Percentiles rank a stretch among this genome's conserved stretches.
phyloP scores from a whole-genome alignment of 2,329 filamentous ascomycete genomes.

The Pezicula carpinea region DNA sequence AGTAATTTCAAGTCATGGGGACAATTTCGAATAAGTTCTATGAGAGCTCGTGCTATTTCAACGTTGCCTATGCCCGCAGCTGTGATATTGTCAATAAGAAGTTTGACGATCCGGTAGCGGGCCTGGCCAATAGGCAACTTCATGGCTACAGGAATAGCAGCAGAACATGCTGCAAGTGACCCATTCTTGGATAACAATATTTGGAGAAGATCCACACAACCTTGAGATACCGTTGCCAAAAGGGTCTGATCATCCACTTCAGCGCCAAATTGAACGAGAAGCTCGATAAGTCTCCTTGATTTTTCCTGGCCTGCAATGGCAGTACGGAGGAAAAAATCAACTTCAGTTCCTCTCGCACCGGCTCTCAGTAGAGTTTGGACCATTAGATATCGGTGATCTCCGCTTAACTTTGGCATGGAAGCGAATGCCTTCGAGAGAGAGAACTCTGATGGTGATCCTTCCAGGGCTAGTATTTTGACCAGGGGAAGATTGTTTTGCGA shows the following conservation, averaged over 20 bases:
- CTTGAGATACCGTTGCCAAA: constrained; percentile 7
- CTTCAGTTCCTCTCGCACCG: constrained; percentile 12
- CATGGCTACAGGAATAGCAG: constrained; percentile 45
- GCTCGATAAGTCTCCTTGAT: constrained; percentile 9
- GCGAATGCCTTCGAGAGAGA: constrained; percentile 11
- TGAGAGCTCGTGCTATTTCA: constrained; percentile 39
- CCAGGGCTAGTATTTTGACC: constrained; percentile 8
- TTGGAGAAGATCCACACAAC: constrained; percentile 4
- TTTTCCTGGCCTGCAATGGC: constrained; percentile 2
- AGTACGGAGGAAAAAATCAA: constrained; percentile 8
- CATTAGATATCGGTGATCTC: constrained; percentile 6
- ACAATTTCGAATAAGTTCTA: constrained; percentile 36
- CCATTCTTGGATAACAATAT: constrained; percentile 6
- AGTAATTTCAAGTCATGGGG: constrained; percentile 48
- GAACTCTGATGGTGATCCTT: constrained; percentile 10
- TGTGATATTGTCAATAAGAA: constrained; percentile 43
- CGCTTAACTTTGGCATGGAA: constrained; percentile 7
- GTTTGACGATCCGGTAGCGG: constrained; percentile 41
- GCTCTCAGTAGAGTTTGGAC: constrained; percentile 10
- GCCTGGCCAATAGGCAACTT: constrained; percentile 35
- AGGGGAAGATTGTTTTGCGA: constrained; percentile 7
- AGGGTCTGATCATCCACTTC: constrained; percentile 8
- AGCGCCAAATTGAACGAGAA: constrained; percentile 9
- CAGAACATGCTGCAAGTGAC: neutral
- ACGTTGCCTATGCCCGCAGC: constrained; percentile 32